Conservation (phyloP, 768 basidiomycete species). For the Boletus rubroflammeus region DNA sequence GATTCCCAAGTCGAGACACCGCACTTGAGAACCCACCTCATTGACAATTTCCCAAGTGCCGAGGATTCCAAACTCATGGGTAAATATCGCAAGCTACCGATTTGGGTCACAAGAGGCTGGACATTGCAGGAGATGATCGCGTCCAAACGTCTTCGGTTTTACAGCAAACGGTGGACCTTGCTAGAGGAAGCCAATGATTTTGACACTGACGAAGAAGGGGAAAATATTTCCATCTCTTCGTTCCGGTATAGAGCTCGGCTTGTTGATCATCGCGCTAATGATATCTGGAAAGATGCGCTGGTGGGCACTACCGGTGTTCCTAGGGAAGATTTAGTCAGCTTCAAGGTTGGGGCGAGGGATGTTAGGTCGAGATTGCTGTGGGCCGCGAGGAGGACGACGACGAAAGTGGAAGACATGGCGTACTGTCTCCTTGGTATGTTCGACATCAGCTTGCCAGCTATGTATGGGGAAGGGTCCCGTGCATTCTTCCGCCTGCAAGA, state of each 20-base stretch:
- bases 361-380: slow-evolving; percentile 22
- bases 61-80: background rate
- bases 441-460: slow-evolving; percentile 24
- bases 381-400: slow-evolving; percentile 28
- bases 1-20: slow-evolving; percentile 24
- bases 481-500: slow-evolving; percentile 30
- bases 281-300: slow-evolving; percentile 15
- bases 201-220: slow-evolving; percentile 9
- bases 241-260: slow-evolving; percentile 21
- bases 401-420: slow-evolving; percentile 27
- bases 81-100: slow-evolving; percentile 7
- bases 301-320: slow-evolving; percentile 15
- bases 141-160: slow-evolving; percentile 27
- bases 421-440: slow-evolving; percentile 32
- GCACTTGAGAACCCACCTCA: slow-evolving; percentile 10
- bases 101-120: slow-evolving; percentile 26
- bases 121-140: slow-evolving; percentile 29
- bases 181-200: slow-evolving; percentile 22
- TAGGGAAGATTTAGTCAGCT: slow-evolving; percentile 3
- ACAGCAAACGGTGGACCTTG: slow-evolving; percentile 23
- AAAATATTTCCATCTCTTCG: slow-evolving; percentile 8
- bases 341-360: slow-evolving; percentile 15
- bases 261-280: slow-evolving; percentile 15
- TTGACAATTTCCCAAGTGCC: background rate
- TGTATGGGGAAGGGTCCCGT: slow-evolving; percentile 27